Evolutionary conservation across 495 filamentous ascomycete species (phyloP), one percentile per base, ranked within the genome.

Genomic region (Letharia columbiana): DNA sequence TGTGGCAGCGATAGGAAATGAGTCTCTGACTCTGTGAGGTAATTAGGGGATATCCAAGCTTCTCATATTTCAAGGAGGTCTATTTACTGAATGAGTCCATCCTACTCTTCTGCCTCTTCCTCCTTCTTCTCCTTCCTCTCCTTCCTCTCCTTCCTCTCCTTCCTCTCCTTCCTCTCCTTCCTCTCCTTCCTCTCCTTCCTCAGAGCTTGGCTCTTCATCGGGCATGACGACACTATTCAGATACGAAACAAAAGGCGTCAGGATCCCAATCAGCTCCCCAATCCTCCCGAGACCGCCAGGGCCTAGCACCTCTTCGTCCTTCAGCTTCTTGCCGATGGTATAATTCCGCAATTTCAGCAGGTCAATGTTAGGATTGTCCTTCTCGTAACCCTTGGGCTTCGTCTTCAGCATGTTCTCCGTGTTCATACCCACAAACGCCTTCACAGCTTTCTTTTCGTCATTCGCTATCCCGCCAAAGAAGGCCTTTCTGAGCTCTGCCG

Each of bases 371-470:
- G 82, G 74, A 70, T 95, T 87, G 63, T 90, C 86, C 18, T 82
- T 77, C 41, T 83, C 79, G 74, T 90, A 95, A 67, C 90, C 91
- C 87, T 91, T 93, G 0, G 91, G 91, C 71, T 89, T 89, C 47
- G 83, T 92, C 80, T 94, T 94, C 15, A 96, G 77, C 54, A 89
- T 89, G 63, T 83, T 87, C 68, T 87, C 86, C 66, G 78, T 75
- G 69, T 93, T 96, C 56, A 76, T 73, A 56, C 76, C 80, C 13
- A 83, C 80, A 76, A 94, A 94, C 4, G 88, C 89, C 56, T 82
- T 77, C 4, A 93, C 78, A 65, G 82, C 82, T 66, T 83, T 81
- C 65, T 83, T 79, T 65, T 86, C 81, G 60, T 87, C 79, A 18
- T 79, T 77, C 39, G 81, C 70, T 35, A 80, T 77, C 13, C 80